A percentile compares a stretch with the other conserved stretches of the same genome.
Evolutionary conservation across 768 basidiomycete species (phyloP).

Genomic region (Wakefieldia striispora): DNA sequence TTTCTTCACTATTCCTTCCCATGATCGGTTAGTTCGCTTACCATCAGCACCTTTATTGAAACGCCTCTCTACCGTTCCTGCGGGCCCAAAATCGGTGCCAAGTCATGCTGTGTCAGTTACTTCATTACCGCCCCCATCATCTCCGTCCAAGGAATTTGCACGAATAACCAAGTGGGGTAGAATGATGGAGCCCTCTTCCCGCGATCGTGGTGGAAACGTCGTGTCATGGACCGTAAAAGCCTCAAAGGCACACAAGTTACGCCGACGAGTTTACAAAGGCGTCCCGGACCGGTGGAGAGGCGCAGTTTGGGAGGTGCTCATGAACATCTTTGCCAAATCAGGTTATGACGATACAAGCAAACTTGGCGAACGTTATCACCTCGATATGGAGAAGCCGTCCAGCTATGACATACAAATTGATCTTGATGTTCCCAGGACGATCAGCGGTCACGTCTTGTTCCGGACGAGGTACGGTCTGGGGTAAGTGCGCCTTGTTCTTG

Average conservation of each 20-base stretch:
- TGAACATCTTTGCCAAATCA: slow-evolving; percentile 51
- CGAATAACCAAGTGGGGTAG: slow-evolving; percentile 93
- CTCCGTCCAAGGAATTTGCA: slow-evolving; percentile 58
- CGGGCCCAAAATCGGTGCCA: slow-evolving; percentile 46
- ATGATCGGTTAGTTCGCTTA: slow-evolving; percentile 80
- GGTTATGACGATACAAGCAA: slow-evolving; percentile 43
- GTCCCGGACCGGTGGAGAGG: slow-evolving; percentile 95
- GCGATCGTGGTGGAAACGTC: slow-evolving; percentile 77
- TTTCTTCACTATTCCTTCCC: slow-evolving; percentile 77
- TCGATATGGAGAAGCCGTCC: slow-evolving; percentile 75
- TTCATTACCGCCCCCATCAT: slow-evolving; percentile 47
- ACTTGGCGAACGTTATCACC: slow-evolving; percentile 52
- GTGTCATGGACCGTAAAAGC: slow-evolving; percentile 67
- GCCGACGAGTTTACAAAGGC: slow-evolving; percentile 86
- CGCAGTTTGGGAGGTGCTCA: slow-evolving; percentile 87
- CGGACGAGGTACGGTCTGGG: slow-evolving; percentile 94
- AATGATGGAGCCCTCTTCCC: slow-evolving; percentile 71
- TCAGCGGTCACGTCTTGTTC: slow-evolving; percentile 92
- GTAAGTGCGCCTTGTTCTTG: slow-evolving; percentile 44
- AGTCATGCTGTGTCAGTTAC: slow-evolving; percentile 45
- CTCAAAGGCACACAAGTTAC: slow-evolving; percentile 65
- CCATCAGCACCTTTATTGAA: slow-evolving; percentile 61
- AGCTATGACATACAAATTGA: slow-evolving; percentile 96
- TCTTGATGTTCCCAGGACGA: slow-evolving; percentile 94
- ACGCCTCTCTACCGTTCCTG: slow-evolving; percentile 46